Evolutionary conservation across 805 yeast genomes (phyloP), one percentile per base, ranked within the genome.

Genomic region (Metschnikowia cubensis): DNA sequence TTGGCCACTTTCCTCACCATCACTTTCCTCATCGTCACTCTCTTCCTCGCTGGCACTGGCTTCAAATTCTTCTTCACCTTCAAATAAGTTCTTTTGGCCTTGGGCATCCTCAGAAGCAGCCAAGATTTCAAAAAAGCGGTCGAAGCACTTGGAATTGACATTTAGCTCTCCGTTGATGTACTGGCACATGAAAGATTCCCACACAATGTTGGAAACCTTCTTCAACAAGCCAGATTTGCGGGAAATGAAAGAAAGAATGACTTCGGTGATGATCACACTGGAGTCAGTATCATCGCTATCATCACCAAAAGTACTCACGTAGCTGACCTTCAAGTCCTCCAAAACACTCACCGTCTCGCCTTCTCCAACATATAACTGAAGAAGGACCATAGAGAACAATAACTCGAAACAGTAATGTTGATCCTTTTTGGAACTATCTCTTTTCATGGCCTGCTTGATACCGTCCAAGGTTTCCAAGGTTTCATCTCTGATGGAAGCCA

Each of bases 311-410:
- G 74, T 64, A 48, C 71, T 74, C 31, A 74, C 74, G 60, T 81
- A 86, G 53, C 88, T 84, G 22, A 75, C 66, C 49, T 80, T 80
- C 44, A 92, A 67, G 62, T 92, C 98, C 25, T 82, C 83, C 35
- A 92, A 71, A 15, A 89, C 82, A 33, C 81, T 74, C 6, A 87
- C 80, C 0, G 96, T 84, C 52, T 92, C 97, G 5, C 83, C 73
- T 56, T 80, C 89, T 21, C 91, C 95, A 48, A 83, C 71, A 61
- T 84, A 90, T 33, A 91, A 73, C 64, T 89, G 96, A 13, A 92
- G 62, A 20, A 90, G 66, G 3, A 85, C 84, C 78, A 87, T 81
- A 0, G 96, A 85, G 50, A 87, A 80, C 41, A 92, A 70, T 35
- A 88, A 69, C 65, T 89, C 95, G 60, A 92, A 85, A 39, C 89